Percentiles rank a stretch among this genome's conserved stretches.
These are phyloP conservation scores for Trypanosoma avium DNA, from an alignment of 208 protist genomes.

Conservation along the genomic window DNA sequence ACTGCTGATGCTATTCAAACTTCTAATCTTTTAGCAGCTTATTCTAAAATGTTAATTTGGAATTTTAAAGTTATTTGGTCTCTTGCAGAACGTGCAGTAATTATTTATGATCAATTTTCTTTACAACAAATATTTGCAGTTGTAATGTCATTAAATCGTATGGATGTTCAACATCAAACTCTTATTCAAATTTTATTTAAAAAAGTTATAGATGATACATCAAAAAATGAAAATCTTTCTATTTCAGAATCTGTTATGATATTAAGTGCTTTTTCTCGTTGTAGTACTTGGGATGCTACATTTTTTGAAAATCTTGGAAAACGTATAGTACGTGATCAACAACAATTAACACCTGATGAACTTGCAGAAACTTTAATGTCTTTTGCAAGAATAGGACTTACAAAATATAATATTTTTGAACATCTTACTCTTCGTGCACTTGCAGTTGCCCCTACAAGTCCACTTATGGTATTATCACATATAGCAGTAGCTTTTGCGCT, in stretches of 20 bases:
- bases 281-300: constrained; percentile 20
- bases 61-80: constrained; percentile 63
- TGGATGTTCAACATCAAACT: constrained; percentile 51
- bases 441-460: constrained; percentile 45
- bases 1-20: constrained; percentile 22
- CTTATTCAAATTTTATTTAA: constrained; percentile 25
- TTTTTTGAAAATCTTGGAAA: constrained; percentile 27
- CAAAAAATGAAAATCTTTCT: neutral
- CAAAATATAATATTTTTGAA: constrained; percentile 31
- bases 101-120: constrained; percentile 28
- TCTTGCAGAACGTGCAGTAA: constrained; percentile 42
- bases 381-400: constrained; percentile 44
- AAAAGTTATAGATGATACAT: constrained; percentile 16
- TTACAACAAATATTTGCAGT: constrained; percentile 51
- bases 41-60: constrained; percentile 78
- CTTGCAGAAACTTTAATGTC: constrained; percentile 71
- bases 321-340: constrained; percentile 15
- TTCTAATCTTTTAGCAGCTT: constrained; percentile 59
- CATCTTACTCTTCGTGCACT: constrained; percentile 51
- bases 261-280: constrained; percentile 30
- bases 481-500: constrained; percentile 58
- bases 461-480: constrained; percentile 48
- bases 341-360: constrained; percentile 35
- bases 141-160: constrained; percentile 62
- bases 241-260: constrained; percentile 26